phyloP scores from a whole-genome alignment of 108 stramenopile species.

The Cyclotella cryptica region DNA sequence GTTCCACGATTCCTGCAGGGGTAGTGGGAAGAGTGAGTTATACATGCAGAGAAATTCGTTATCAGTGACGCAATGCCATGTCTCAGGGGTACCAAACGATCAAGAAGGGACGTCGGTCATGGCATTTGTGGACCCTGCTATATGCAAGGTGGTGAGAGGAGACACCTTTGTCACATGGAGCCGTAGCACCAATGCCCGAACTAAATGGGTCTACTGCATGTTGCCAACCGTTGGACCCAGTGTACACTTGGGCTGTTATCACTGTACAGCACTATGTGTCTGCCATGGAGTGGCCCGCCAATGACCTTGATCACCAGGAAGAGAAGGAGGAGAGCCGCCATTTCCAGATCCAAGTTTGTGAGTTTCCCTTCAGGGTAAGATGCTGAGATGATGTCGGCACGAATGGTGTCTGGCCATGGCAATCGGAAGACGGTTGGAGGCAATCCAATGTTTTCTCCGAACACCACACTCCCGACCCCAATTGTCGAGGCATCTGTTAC shows the following conservation, averaged over 20 bases:
- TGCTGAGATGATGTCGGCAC: background rate
- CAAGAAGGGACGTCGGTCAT: conserved; percentile 15
- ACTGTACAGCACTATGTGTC: background rate
- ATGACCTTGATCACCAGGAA: conserved; percentile 1
- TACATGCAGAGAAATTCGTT: background rate
- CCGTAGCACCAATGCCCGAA: conserved; percentile 2
- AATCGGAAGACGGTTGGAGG: too few species aligned
- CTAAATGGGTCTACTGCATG: too few species aligned
- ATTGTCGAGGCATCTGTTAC: too few species aligned
- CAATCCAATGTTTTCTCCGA: too few species aligned
- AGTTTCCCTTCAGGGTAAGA: background rate
- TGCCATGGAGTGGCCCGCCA: background rate
- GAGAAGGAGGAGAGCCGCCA: background rate
- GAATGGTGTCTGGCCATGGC: background rate
- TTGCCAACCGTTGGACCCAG: too few species aligned
- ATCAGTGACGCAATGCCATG: conserved; percentile 7
- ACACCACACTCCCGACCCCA: too few species aligned
- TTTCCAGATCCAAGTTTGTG: conserved; percentile 14
- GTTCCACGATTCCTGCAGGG: background rate
- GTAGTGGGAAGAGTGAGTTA: conserved; percentile 7
- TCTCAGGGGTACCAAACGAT: background rate
- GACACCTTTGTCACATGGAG: background rate
- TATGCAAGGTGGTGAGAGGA: conserved; percentile 1
- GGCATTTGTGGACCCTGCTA: background rate
- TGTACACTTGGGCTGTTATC: too few species aligned